A percentile compares a stretch with the other conserved stretches of the same genome.
These are phyloP conservation scores for Leccinellum albellum DNA, from an alignment of 768 basidiomycete genomes.

Conservation along the genomic window DNA sequence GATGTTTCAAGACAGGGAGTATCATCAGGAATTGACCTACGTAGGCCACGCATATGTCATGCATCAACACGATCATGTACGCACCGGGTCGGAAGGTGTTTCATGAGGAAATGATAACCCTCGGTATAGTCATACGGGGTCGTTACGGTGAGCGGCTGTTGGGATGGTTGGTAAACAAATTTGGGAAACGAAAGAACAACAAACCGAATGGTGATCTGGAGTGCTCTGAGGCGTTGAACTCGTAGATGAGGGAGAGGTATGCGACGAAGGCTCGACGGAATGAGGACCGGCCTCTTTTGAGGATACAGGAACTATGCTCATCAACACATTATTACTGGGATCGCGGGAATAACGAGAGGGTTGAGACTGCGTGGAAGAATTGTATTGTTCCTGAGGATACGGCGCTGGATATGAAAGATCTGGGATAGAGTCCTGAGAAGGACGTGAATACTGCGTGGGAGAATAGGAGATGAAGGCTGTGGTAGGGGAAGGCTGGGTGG, in stretches of 20 bases:
- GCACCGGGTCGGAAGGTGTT: constrained; percentile 80
- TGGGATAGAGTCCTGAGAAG: constrained; percentile 29
- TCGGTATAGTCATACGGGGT: constrained; percentile 92
- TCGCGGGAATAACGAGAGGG: constrained; percentile 51
- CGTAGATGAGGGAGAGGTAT: constrained; percentile 42
- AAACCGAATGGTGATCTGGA: constrained; percentile 30
- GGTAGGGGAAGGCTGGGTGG: constrained; percentile 27
- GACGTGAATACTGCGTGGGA: constrained; percentile 31
- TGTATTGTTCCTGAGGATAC: constrained; percentile 24
- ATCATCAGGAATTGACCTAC: constrained; percentile 33
- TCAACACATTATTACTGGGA: constrained; percentile 38
- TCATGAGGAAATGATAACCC: constrained; percentile 96
- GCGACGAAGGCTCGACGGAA: constrained; percentile 27
- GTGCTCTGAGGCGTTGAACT: constrained; percentile 38
- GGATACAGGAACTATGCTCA: constrained; percentile 28
- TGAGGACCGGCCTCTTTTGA: constrained; percentile 28
- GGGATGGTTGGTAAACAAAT: constrained; percentile 51
- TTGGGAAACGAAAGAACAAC: constrained; percentile 19
- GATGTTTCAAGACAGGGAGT: constrained; percentile 32
- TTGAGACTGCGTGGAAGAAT: constrained; percentile 18
- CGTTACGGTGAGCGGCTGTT: constrained; percentile 56
- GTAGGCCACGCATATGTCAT: constrained; percentile 40
- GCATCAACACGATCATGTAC: constrained; percentile 39
- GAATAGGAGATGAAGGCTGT: constrained; percentile 31
- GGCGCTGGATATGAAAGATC: constrained; percentile 37